These are phyloP conservation scores for Coleophoma crateriformis DNA, from an alignment of 2,329 filamentous ascomycete species.

Conservation along the genomic window DNA sequence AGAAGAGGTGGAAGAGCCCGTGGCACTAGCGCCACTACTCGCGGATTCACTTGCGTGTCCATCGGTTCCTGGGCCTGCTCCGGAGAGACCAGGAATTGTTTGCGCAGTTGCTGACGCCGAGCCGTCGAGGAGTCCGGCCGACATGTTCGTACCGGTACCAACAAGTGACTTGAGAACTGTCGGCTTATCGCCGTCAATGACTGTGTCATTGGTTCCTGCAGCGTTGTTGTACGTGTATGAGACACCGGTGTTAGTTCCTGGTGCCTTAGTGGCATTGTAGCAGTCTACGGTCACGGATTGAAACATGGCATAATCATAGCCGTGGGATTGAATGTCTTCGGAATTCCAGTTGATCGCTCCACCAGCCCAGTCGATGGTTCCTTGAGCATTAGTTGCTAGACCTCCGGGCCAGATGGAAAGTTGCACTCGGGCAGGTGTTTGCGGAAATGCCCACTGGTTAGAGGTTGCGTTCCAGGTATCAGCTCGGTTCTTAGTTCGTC, in stretches of 20 bases:
- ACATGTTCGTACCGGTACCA: slow-evolving; percentile 75
- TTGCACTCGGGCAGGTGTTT: slow-evolving; percentile 86
- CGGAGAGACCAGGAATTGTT: slow-evolving; percentile 50
- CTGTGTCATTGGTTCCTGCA: slow-evolving; percentile 66
- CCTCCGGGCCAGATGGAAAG: slow-evolving; percentile 96
- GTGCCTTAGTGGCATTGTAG: slow-evolving; percentile 58
- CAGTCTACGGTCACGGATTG: slow-evolving; percentile 77
- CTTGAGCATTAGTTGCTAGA: slow-evolving; percentile 68
- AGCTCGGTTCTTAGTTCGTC: slow-evolving; percentile 67
- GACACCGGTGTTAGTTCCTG: slow-evolving; percentile 63
- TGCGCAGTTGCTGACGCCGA: slow-evolving; percentile 25
- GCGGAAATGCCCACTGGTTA: slow-evolving; percentile 81
- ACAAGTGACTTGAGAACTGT: slow-evolving; percentile 75
- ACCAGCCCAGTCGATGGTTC: slow-evolving; percentile 88
- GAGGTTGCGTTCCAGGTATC: slow-evolving; percentile 83
- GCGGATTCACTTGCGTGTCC: slow-evolving; percentile 14
- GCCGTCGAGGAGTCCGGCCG: slow-evolving; percentile 34
- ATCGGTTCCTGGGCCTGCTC: slow-evolving; percentile 37
- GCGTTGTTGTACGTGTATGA: slow-evolving; percentile 71
- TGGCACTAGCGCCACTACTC: slow-evolving; percentile 23
- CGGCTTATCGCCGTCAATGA: slow-evolving; percentile 67
- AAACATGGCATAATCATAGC: slow-evolving; percentile 85
- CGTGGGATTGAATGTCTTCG: slow-evolving; percentile 71
- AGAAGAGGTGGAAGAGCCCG: slow-evolving; percentile 10
- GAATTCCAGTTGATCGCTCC: slow-evolving; percentile 84